Evolutionary conservation across 305 asterid species (phyloP), one percentile per base, ranked within the genome.

Genomic region (Petunia hybrid): DNA sequence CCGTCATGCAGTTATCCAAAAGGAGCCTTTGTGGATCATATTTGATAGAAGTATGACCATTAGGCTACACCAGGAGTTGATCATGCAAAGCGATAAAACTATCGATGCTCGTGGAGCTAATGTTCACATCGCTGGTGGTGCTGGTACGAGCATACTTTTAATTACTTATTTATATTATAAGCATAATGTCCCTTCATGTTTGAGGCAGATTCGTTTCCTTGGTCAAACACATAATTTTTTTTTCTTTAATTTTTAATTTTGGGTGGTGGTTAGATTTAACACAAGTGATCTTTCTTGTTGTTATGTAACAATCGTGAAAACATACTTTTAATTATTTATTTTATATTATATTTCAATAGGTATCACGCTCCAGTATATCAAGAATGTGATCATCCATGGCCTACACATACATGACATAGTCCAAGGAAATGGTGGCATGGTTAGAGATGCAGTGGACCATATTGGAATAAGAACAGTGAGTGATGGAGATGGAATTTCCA

Each of bases 401-500:
- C 7, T 87, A 41, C 85, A 80, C 63, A 16, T 87, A 31, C 85
- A 85, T 35, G 82, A 86, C 59, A 83, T 86, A 13, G 16, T 43
- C 8, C 41, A 22, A 3, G 77, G 83, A 2, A 7, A 1, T 5
- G 88, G 88, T 3, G 88, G 87, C 0, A 4, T 85, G 8, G 12
- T 87, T 8, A 63, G 85, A 40, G 86, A 83, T 60, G 46, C 85
- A 3, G 65, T 67, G 3, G 80, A 76, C 2, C 90, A 87, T 55
- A 62, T 42, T 6, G 88, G 88, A 1, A 0, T 77, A 0, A 74
- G 90, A 5, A 79, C 85, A 2, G n/a, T 0, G 79, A 85, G 88
- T 42, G 90, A 87, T 16, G 90, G 90, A 16, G 90, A 87, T 68
- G 90, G 90, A 0, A 81, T 87, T 73, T 83, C 88, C 2, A 74